Conservation (phyloP, 1,284 basidiomycete species). For the Filobasidium uniguttulatum region DNA sequence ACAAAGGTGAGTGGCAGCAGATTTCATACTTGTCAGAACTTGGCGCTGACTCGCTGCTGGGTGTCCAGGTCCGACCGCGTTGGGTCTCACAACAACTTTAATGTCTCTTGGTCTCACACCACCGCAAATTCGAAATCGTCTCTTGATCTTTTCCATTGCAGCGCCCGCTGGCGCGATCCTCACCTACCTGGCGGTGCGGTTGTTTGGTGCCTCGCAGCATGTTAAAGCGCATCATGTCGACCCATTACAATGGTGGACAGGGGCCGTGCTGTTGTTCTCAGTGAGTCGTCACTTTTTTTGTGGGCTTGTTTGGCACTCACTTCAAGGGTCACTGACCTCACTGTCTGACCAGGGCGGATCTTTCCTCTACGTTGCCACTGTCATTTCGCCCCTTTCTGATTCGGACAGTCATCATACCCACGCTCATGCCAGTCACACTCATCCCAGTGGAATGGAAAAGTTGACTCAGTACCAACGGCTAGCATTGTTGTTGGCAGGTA, state of each 20-base stretch:
- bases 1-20: conserved; percentile 54
- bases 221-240: conserved; percentile 1
- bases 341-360: conserved; percentile 59
- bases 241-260: conserved; percentile 45
- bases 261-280: conserved; percentile 39
- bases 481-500: conserved; percentile 49
- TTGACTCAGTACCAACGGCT: conserved; percentile 44
- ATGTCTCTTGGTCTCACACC: conserved; percentile 57
- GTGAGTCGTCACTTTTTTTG: conserved; percentile 19
- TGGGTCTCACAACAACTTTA: conserved; percentile 68
- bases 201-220: conserved; percentile 40
- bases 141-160: conserved; percentile 62
- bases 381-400: conserved; percentile 53
- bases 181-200: conserved; percentile 51
- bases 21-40: neutral
- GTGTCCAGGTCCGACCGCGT: conserved; percentile 58
- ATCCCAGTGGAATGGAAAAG: conserved; percentile 23
- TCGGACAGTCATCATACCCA: conserved; percentile 38
- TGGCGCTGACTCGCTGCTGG: conserved; percentile 2
- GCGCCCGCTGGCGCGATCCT: conserved; percentile 62
- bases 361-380: conserved; percentile 87
- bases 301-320: neutral
- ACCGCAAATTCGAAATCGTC: conserved; percentile 54
- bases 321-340: neutral
- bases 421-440: conserved; percentile 20